Percentiles rank a stretch among this genome's conserved stretches.
These are phyloP conservation scores for Acanthochlamys bracteata DNA, from an alignment of 106 monocot genomes.

Conservation along the genomic window DNA sequence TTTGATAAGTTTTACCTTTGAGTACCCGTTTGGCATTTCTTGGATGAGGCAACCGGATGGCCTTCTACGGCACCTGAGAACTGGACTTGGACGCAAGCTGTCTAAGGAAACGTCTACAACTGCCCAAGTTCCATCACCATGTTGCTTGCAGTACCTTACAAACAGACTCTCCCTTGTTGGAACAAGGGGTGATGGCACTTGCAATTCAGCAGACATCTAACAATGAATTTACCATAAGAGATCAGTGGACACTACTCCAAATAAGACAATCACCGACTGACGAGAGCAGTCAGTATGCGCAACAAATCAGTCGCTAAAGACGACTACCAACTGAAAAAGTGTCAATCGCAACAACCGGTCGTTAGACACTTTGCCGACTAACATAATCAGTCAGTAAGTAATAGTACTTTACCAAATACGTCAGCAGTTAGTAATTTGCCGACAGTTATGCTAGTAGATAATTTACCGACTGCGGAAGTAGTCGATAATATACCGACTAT, in stretches of 20 bases:
- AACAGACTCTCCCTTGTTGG: slow-evolving; percentile 83
- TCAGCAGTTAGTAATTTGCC: too few species aligned
- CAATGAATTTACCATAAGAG: not conserved
- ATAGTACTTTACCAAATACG: too few species aligned
- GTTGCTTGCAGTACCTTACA: slow-evolving; percentile 91
- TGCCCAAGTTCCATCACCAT: slow-evolving; percentile 85
- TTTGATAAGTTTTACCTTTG: slow-evolving; percentile 40
- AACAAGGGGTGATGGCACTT: slow-evolving; percentile 88
- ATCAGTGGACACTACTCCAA: not conserved
- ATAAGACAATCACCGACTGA: too few species aligned
- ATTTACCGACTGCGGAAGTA: too few species aligned
- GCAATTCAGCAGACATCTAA: slow-evolving; percentile 95
- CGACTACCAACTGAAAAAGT: too few species aligned
- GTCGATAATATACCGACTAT: too few species aligned
- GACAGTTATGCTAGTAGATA: too few species aligned
- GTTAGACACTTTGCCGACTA: too few species aligned
- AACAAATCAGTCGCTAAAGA: too few species aligned
- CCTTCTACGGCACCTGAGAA: slow-evolving; percentile 54
- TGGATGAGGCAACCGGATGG: slow-evolving; percentile 91
- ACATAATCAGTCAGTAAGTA: too few species aligned
- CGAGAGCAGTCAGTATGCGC: too few species aligned
- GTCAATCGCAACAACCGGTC: too few species aligned
- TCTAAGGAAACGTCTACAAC: slow-evolving; percentile 94
- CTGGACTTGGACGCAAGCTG: slow-evolving; percentile 51
- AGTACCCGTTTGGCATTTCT: slow-evolving; percentile 99